phyloP scores from a whole-genome alignment of 1,284 basidiomycete species.

The Moesziomyces aphidis region DNA sequence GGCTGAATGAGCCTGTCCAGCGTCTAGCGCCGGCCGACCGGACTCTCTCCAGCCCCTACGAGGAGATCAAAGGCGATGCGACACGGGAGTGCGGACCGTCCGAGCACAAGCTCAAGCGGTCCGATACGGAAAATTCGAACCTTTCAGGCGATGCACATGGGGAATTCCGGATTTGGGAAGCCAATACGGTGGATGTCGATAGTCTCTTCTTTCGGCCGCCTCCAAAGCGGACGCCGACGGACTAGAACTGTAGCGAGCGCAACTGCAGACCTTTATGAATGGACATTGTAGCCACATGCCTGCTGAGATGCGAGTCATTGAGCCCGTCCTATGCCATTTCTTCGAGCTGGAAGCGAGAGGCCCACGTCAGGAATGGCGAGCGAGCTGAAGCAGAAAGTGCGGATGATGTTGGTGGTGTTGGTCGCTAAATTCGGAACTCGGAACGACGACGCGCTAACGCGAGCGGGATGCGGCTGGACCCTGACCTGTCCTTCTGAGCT shows the following conservation, averaged over 20 bases:
- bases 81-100: background rate
- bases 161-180: constrained; percentile 13
- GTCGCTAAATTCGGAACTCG: constrained; percentile 17
- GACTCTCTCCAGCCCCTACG: background rate
- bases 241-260: background rate
- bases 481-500: constrained; percentile 7
- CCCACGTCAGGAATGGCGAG: too few species aligned
- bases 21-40: background rate
- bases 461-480: constrained; percentile 20
- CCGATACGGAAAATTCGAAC: constrained; percentile 7
- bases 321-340: too few species aligned
- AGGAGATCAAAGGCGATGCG: background rate
- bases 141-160: constrained; percentile 2
- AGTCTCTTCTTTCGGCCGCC: constrained; percentile 37
- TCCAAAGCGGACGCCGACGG: constrained; percentile 1
- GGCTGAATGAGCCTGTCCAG: too few species aligned
- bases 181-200: constrained; percentile 14
- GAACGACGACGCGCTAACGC: background rate
- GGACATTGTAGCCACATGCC: too few species aligned
- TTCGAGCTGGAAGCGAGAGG: too few species aligned
- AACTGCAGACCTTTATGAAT: too few species aligned
- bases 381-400: too few species aligned
- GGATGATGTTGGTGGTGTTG: background rate
- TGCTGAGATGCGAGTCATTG: too few species aligned
- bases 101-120: background rate